Evolutionary conservation across 305 asterid genomes (phyloP).

Genomic region (Fraxinus albicans): DNA sequence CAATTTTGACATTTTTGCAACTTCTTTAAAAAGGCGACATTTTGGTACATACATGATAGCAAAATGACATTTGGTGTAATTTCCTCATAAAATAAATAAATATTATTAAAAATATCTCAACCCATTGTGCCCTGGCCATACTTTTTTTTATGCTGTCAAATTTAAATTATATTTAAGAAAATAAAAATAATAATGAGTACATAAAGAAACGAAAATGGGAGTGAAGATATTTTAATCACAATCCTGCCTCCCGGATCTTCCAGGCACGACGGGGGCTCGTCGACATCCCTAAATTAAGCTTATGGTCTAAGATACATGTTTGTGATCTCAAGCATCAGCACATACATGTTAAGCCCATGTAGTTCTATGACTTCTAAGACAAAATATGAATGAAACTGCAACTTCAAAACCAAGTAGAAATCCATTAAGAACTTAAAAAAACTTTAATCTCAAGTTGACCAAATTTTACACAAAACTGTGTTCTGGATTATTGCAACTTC

Average conservation of each 20-base stretch:
- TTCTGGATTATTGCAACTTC: too few species aligned
- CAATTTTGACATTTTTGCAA: too few species aligned
- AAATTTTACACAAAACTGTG: neutral
- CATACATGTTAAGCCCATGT: neutral
- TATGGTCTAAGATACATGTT: neutral
- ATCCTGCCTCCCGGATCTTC: neutral
- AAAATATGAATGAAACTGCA: neutral
- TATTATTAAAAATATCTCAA: too few species aligned
- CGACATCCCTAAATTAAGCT: neutral
- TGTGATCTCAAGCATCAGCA: neutral
- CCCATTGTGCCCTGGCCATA: neutral
- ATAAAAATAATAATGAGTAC: neutral
- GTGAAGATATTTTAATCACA: neutral
- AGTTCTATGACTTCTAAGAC: neutral
- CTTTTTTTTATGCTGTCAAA: neutral
- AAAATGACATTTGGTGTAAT: too few species aligned
- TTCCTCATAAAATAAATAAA: too few species aligned
- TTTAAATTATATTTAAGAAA: neutral
- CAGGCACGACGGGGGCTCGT: neutral
- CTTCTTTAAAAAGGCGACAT: too few species aligned
- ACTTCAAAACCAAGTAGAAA: neutral
- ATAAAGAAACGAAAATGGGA: neutral
- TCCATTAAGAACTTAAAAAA: neutral
- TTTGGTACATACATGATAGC: too few species aligned
- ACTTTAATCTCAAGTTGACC: neutral